A percentile compares a stretch with the other conserved stretches of the same genome.
Evolutionary conservation across 192 early-diverging fungal genomes (phyloP).

Genomic region (Coemansia asiatica): DNA sequence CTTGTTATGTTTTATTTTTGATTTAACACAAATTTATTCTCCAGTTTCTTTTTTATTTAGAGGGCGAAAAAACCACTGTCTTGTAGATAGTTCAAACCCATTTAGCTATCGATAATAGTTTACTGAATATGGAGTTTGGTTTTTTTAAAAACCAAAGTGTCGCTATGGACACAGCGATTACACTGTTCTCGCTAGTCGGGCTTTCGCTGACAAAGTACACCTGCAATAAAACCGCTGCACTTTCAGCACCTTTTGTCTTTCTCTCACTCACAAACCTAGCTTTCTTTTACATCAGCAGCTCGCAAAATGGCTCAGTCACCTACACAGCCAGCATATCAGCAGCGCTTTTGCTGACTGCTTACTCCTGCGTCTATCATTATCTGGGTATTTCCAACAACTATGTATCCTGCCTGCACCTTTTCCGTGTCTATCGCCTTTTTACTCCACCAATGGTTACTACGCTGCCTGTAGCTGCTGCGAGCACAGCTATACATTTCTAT

Average conservation of each 20-base stretch:
- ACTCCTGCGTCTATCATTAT: not conserved
- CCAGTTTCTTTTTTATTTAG: no score
- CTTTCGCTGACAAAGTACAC: conserved; percentile 3
- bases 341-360: not conserved
- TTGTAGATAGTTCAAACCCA: no score
- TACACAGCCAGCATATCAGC: conserved; percentile 2
- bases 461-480: not conserved
- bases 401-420: not conserved
- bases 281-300: not conserved
- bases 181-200: not conserved
- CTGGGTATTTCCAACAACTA: not conserved
- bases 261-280: not conserved
- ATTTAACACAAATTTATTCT: no score
- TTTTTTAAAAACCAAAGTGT: not conserved
- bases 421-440: not conserved
- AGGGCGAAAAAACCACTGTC: no score
- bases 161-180: not conserved
- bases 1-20: no score
- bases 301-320: not conserved
- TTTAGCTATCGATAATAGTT: no score
- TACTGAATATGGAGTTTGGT: no score
- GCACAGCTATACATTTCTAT: not conserved
- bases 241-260: not conserved
- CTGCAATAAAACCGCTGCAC: not conserved
- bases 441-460: not conserved